phyloP scores from a whole-genome alignment of 805 yeast species.

The Wickerhamiella occidentalis region DNA sequence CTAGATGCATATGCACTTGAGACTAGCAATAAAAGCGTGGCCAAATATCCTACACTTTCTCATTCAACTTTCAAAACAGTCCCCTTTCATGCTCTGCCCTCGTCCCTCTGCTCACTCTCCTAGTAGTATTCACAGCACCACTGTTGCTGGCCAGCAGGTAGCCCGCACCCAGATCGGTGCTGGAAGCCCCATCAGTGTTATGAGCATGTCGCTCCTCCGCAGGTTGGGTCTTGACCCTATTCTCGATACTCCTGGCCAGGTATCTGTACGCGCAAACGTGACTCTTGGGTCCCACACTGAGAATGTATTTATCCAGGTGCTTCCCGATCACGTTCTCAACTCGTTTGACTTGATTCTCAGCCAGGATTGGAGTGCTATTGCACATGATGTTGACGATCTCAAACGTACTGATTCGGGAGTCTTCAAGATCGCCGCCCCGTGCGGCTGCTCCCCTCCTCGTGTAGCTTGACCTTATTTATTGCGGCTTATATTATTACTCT shows the following conservation, averaged over 20 bases:
- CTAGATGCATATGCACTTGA: neutral
- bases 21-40: neutral
- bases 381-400: neutral
- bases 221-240: constrained; percentile 6
- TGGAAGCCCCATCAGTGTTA: constrained; percentile 10
- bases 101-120: constrained; percentile 11
- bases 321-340: constrained; percentile 12
- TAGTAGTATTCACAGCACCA: constrained; percentile 4
- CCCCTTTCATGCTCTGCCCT: constrained; percentile 2
- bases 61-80: neutral
- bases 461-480: neutral
- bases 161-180: constrained; percentile 12
- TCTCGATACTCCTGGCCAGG: constrained; percentile 12
- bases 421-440: constrained; percentile 10
- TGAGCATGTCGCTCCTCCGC: constrained; percentile 12
- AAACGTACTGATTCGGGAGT: neutral
- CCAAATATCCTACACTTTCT: neutral
- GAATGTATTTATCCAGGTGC: constrained; percentile 8
- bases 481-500: too few relatives aligned
- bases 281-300: constrained; percentile 8
- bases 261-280: constrained; percentile 4
- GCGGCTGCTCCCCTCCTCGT: constrained; percentile 1
- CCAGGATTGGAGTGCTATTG: constrained; percentile 10
- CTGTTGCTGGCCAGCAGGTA: constrained; percentile 9
- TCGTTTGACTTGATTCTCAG: constrained; percentile 12